phyloP scores from a whole-genome alignment of 441 rosid genomes.

The Lepidium campestre region DNA sequence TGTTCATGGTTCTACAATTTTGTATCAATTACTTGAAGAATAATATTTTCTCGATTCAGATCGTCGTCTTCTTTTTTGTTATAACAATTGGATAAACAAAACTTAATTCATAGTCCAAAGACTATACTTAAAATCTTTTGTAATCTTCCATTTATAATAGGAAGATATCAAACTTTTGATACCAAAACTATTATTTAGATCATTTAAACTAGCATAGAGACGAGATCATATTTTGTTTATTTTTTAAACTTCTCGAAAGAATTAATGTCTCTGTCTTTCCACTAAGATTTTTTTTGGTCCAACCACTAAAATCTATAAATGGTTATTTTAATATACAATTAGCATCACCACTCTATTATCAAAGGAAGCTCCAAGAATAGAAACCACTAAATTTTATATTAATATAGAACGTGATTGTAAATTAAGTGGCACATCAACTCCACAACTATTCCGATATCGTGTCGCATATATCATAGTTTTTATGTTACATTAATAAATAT shows the following conservation, averaged over 20 bases:
- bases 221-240: neutral
- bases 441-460: conserved; percentile 8
- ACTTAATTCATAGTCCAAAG: no score
- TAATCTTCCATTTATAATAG: no score
- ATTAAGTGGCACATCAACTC: conserved; percentile 23
- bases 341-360: neutral
- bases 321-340: neutral
- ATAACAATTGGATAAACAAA: no score
- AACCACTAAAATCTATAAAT: neutral
- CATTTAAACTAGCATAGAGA: no score
- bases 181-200: no score
- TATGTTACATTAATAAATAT: neutral
- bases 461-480: neutral
- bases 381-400: neutral
- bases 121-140: no score
- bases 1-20: no score
- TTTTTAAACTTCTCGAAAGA: neutral
- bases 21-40: no score
- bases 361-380: conserved; percentile 1
- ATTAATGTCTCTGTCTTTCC: neutral
- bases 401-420: conserved; percentile 1
- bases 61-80: no score
- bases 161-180: no score
- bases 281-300: no score
- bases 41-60: no score